Base-by-base conservation (phyloP, 2,329 filamentous ascomycete genomes). In the Aspergillus sp. region DNA sequence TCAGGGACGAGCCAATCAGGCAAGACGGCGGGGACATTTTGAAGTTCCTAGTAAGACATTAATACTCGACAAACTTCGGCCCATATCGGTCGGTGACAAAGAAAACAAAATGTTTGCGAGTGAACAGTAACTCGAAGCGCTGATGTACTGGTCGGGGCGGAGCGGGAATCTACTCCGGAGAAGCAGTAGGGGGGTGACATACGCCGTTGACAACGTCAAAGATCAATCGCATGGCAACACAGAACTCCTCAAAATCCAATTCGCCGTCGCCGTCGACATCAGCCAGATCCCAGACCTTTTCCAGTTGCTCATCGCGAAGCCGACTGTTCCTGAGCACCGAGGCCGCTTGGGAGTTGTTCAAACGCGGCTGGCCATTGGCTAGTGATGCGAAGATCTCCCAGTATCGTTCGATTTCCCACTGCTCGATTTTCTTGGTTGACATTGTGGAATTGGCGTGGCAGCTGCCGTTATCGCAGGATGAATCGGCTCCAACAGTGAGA, bases 211-310 rank as follows among this genome's bases (percentile, higher is more conserved):
- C 88, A 66, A 98, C 81, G 75, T 99, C 95, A 77, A 98, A 99
- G 70, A 98, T 97, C 71, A 99, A 82, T 72, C 95, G 87, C 95
- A 99, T 99, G 45, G 93, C 95, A 59, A 99, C 95, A 77, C 95
- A 99, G 77, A 99, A 99, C 82, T 99, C 95, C 80, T 99, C 95
- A 81, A 99, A 99, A 79, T 99, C 95, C 56, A 99, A 83, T 77
- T 96, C 96, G 64, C 95, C 95, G 80, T 99, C 95, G 69, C 93
- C 93, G 78, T 99, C 95, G 62, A 99, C 92, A 75, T 99, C 95
- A 59, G 95, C 92, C 63, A 99, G 84, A 73, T 99, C 95, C 95
- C 95, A 99, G 63, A 99, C 91, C 69, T 88, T 86, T 80, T 98
- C 95, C n/a, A 99, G 88, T 80, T 99, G 94, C 71, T 89, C 86